Percentiles rank a stretch among this genome's conserved stretches.
Evolutionary conservation across 208 protist genomes (phyloP).

Genomic region (Trypanosoma cruzi): DNA sequence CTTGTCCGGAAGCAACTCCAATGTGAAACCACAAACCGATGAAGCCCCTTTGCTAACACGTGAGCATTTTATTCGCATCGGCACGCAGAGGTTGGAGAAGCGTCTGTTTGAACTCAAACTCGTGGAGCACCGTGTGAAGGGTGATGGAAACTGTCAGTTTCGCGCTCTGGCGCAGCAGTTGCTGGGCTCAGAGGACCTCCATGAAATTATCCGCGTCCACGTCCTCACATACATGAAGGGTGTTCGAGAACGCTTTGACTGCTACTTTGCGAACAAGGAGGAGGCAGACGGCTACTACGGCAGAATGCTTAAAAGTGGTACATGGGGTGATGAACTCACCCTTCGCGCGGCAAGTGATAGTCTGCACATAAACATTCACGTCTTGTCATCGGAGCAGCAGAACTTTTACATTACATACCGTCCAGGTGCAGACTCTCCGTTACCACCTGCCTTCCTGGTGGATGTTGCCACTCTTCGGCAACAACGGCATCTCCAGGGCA

Average conservation of each 20-base stretch:
- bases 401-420: constrained; percentile 87
- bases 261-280: constrained; percentile 69
- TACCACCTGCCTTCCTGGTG: constrained; percentile 73
- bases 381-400: constrained; percentile 75
- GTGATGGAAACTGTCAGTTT: constrained; percentile 93
- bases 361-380: constrained; percentile 84
- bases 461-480: constrained; percentile 52
- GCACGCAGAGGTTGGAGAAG: constrained; percentile 50
- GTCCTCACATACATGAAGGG: constrained; percentile 86
- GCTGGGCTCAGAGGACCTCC: constrained; percentile 78
- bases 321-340: constrained; percentile 90
- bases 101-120: constrained; percentile 68
- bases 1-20: background rate
- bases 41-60: constrained; percentile 24
- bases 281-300: constrained; percentile 73
- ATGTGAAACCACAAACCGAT: background rate
- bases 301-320: constrained; percentile 48
- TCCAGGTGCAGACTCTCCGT: constrained; percentile 51
- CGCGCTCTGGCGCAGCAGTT: constrained; percentile 87
- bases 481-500: constrained; percentile 28
- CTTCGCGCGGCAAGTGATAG: constrained; percentile 83
- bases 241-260: constrained; percentile 73
- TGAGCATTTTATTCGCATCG: constrained; percentile 71
- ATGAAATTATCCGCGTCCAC: constrained; percentile 76
- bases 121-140: constrained; percentile 51